Evolutionary conservation across 331 rosid genomes (phyloP), one percentile per base, ranked within the genome.

Genomic region (Acacia concinna): DNA sequence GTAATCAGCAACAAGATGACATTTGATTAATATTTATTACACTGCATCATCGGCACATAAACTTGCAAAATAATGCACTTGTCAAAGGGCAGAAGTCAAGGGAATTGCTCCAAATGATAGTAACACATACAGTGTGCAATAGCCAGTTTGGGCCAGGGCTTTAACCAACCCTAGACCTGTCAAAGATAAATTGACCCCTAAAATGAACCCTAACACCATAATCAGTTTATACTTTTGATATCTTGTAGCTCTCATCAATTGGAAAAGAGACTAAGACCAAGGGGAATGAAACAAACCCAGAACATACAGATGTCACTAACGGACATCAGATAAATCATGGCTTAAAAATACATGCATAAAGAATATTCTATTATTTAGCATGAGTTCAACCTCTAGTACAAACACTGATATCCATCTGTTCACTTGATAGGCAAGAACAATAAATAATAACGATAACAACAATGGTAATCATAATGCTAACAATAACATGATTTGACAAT

Each of bases 401-500:
- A 54, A 44, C 74, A 70, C 30, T 18, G 60, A 41, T 51, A 60
- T 75, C 9, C 67, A 52, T 25, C 51, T 43, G 52, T 25, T 38
- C 83, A 68, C 35, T 44, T 56, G 21, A 67, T 7, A 78, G 18
- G 76, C 51, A 59, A 79, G 38, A 27, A 34, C 51, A 84, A 57
- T 27, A 32, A 30, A 64, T 35, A 20, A 56, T 13, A 51, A 20
- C 23, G 2, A 49, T 3, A 6, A 23, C 32, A 25, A 23, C 17
- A 56, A 23, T 3, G 7, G 32, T 11, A 56, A 11, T 25, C 10
- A 59, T 12, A 59, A 25, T 11, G 8, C 25, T 27, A 57, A 57
- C 18, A 44, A 66, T 34, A 66, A 21, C 25, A 65, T 52, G 73
- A 64, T 73, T 40, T 35, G 41, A 78, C 30, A 17, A 69, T 34